Percentiles rank a stretch among this genome's conserved stretches.
Evolutionary conservation across 2,329 filamentous ascomycete species (phyloP).

Genomic region (Lasiodiplodia sp.): DNA sequence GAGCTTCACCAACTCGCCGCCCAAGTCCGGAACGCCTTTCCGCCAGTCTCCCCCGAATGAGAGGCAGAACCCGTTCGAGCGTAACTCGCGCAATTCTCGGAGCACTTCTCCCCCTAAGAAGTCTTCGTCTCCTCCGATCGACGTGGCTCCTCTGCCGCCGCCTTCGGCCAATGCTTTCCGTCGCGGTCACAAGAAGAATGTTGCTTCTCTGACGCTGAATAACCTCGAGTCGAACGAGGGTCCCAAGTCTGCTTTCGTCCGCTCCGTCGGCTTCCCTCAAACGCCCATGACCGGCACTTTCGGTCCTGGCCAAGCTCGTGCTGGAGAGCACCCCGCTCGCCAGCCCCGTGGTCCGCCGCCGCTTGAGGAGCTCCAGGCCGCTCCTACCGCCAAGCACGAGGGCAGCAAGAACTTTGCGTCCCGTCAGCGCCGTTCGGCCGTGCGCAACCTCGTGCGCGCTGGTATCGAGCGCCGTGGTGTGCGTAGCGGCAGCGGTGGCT

Average conservation of each 20-base stretch:
- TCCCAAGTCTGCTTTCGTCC: slow-evolving; percentile 72
- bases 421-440: slow-evolving; percentile 88
- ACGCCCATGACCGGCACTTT: slow-evolving; percentile 86
- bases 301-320: slow-evolving; percentile 89
- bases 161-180: slow-evolving; percentile 92
- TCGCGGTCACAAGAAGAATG: slow-evolving; percentile 86
- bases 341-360: slow-evolving; percentile 92
- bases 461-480: slow-evolving; percentile 81
- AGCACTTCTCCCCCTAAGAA: slow-evolving; percentile 70
- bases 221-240: slow-evolving; percentile 65
- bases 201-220: slow-evolving; percentile 71
- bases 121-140: slow-evolving; percentile 72
- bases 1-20: slow-evolving; percentile 45
- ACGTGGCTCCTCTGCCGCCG: slow-evolving; percentile 77
- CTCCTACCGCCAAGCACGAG: slow-evolving; percentile 91
- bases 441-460: slow-evolving; percentile 89
- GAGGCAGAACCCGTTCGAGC: slow-evolving; percentile 54
- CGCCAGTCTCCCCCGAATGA: slow-evolving; percentile 80
- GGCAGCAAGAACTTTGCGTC: slow-evolving; percentile 97
- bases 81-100: slow-evolving; percentile 51
- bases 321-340: slow-evolving; percentile 91
- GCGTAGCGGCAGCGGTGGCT: slow-evolving; percentile 72
- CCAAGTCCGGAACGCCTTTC: slow-evolving; percentile 61
- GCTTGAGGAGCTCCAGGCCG: slow-evolving; percentile 86
- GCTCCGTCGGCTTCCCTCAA: slow-evolving; percentile 70